These are phyloP conservation scores for Ceratocystiopsis brevicomis DNA, from an alignment of 2,329 filamentous ascomycete genomes.

Conservation along the genomic window DNA sequence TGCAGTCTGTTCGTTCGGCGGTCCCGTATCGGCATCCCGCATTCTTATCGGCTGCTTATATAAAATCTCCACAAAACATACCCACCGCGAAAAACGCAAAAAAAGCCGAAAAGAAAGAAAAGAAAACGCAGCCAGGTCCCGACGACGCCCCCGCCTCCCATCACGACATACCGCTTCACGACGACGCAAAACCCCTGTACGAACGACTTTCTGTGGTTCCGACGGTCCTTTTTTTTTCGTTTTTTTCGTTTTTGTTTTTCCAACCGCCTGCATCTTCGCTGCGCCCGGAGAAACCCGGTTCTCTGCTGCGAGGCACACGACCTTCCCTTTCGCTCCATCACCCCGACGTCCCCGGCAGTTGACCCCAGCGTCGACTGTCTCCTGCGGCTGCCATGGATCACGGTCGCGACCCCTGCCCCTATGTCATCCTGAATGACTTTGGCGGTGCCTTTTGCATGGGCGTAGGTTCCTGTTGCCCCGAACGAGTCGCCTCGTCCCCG, in stretches of 20 bases:
- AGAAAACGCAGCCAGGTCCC: neutral
- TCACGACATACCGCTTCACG: neutral
- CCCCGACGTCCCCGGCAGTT: neutral
- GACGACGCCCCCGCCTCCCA: neutral
- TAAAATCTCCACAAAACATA: no score
- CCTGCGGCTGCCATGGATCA: conserved; percentile 53
- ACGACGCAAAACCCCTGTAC: neutral
- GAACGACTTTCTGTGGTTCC: neutral
- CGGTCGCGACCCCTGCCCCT: conserved; percentile 89
- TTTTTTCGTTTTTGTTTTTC: neutral
- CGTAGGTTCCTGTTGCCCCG: conserved; percentile 5
- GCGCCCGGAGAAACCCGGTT: neutral
- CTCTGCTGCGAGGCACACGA: no score
- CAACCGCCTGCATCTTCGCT: neutral
- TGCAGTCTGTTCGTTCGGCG: no score
- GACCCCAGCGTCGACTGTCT: neutral
- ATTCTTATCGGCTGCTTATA: no score
- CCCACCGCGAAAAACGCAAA: no score
- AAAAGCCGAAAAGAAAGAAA: neutral
- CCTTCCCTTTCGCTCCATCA: neutral
- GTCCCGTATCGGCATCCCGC: no score
- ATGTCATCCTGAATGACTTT: conserved; percentile 92
- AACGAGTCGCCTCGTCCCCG: neutral
- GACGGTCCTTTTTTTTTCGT: neutral
- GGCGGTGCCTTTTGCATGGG: conserved; percentile 43